Conservation (phyloP, 2,329 filamentous ascomycete genomes). For the Samsoniella hepiali region DNA sequence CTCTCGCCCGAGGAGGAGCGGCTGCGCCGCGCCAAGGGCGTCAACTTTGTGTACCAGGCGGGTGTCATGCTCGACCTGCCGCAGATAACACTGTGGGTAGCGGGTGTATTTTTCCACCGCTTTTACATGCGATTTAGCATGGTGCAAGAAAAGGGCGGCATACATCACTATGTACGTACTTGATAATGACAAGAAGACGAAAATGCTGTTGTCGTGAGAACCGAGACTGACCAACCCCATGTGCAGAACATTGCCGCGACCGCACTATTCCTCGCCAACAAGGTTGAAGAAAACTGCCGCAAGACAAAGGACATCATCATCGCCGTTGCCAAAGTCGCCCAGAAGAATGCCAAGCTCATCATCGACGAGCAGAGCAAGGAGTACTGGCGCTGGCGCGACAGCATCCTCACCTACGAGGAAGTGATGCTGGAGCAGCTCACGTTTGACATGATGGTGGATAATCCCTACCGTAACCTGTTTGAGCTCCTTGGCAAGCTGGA, state of each 20-base stretch:
- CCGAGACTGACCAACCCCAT: background rate
- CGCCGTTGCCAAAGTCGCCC: conserved; percentile 87
- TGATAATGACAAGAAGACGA: background rate
- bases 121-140: conserved; percentile 91
- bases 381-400: conserved; percentile 97
- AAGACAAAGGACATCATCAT: conserved; percentile 95
- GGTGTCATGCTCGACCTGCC: conserved; percentile 90
- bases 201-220: background rate
- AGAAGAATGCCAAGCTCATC: conserved; percentile 85
- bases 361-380: conserved; percentile 98
- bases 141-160: conserved; percentile 69
- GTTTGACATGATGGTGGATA: conserved; percentile 88
- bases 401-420: conserved; percentile 88
- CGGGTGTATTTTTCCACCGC: conserved; percentile 90
- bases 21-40: conserved; percentile 78
- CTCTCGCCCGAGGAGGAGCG: conserved; percentile 75
- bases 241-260: conserved; percentile 83
- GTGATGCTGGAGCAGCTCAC: conserved; percentile 86
- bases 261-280: conserved; percentile 88
- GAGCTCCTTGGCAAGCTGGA: conserved; percentile 72
- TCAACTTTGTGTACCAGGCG: conserved; percentile 94
- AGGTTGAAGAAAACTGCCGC: conserved; percentile 93
- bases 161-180: conserved; percentile 82
- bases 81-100: conserved; percentile 87
- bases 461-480: conserved; percentile 81